Evolutionary conservation across 2,329 filamentous ascomycete genomes (phyloP).

Genomic region (Septoria petroselini): DNA sequence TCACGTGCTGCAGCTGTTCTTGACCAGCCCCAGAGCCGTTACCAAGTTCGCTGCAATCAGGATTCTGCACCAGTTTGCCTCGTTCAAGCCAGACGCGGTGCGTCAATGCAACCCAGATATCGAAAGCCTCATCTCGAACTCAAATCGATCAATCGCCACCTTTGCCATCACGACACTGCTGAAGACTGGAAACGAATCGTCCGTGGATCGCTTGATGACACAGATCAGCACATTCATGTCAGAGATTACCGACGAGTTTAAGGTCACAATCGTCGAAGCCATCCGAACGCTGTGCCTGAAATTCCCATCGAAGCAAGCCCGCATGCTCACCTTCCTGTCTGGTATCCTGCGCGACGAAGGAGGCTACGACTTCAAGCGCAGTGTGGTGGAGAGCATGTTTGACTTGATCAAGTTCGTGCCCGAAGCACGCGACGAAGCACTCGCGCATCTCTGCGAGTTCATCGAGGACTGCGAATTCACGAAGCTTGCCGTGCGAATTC

Average conservation of each 20-base stretch:
- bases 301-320: slow-evolving; percentile 96
- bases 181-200: slow-evolving; percentile 97
- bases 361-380: slow-evolving; percentile 96
- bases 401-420: slow-evolving; percentile 98
- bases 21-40: slow-evolving; percentile 89
- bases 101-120: slow-evolving; percentile 96
- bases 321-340: slow-evolving; percentile 95
- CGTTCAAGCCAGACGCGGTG: slow-evolving; percentile 91
- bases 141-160: slow-evolving; percentile 94
- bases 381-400: slow-evolving; percentile 98
- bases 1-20: slow-evolving; percentile 91
- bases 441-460: slow-evolving; percentile 96
- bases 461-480: slow-evolving; percentile 99
- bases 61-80: slow-evolving; percentile 93
- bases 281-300: slow-evolving; percentile 95
- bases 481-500: slow-evolving; percentile 89
- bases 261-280: slow-evolving; percentile 99
- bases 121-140: slow-evolving; percentile 92
- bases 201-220: slow-evolving; percentile 96
- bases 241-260: slow-evolving; percentile 98
- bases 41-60: slow-evolving; percentile 97
- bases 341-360: slow-evolving; percentile 96
- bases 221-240: slow-evolving; percentile 98
- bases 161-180: slow-evolving; percentile 97
- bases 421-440: slow-evolving; percentile 74